Evolutionary conservation across 2,329 filamentous ascomycete genomes (phyloP), one percentile per base, ranked within the genome.

Genomic region (Phaeophleospora eucalypticola): DNA sequence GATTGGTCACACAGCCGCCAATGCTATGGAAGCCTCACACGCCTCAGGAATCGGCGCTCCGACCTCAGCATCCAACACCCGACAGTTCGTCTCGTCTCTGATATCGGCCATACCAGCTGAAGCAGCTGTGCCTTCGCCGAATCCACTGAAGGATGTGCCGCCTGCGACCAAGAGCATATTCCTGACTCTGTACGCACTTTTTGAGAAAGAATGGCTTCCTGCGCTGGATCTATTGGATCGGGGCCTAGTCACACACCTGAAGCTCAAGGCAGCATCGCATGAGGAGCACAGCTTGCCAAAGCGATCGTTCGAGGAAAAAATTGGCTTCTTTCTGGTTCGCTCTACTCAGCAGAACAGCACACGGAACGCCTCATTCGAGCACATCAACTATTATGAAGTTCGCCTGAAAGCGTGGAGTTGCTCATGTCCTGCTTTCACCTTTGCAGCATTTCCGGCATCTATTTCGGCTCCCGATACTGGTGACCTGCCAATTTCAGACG

Each of bases 221-320:
- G 89, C 91, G 0, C 76, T 98, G 2, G 90, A 97, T 66, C 76
- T 97, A 0, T 76, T 98, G 1, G 93, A 98, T 66, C 80, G 88
- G 19, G 71, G 77, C 2, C 78, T 93, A 0, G 80, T 95, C 27
- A 82, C 75, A 4, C 76, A 81, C 1, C 66, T 76, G 3, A 42
- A 45, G 19, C 18, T 46, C 15, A 19, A 32, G 12, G 43, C 29
- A 20, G 14, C 32, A 2, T 32, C 21, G 12, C 24, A 36, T 12
- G 18, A 41, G 7, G 21, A 51, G 19, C 51, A 61, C 32, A 57
- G n/a, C n/a, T n/a, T n/a, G n/a, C n/a, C n/a, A n/a, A n/a, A n/a
- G n/a, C n/a, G n/a, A n/a, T n/a, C n/a, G 35, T 18, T 16, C 15
- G n/a, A n/a, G n/a, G n/a, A n/a, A n/a, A n/a, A n/a, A n/a, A n/a